Evolutionary conservation across 1,139 yeast species (phyloP).

Genomic region (Kluyveromyces marxianus): DNA sequence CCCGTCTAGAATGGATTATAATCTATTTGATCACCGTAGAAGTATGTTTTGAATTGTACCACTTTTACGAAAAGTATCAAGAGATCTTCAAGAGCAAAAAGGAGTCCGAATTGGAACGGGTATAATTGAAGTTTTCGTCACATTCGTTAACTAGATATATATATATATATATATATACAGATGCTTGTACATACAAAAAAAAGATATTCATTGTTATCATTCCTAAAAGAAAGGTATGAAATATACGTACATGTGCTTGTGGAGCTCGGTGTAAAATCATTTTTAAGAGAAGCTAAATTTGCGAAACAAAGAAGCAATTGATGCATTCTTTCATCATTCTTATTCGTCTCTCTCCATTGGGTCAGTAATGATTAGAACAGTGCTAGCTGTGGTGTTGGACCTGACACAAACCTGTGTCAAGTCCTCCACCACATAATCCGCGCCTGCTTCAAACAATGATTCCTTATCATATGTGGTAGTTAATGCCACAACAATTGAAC

Average conservation of each 20-base stretch:
- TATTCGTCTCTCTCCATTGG: conserved; percentile 1
- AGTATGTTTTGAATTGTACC: conserved; percentile 70
- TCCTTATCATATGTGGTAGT: conserved; percentile 63
- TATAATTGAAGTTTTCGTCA: too few species aligned
- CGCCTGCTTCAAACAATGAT: conserved; percentile 59
- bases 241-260: too few species aligned
- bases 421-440: conserved; percentile 65
- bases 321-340: not conserved
- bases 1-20: conserved; percentile 81
- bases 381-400: conserved; percentile 16
- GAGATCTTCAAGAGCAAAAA: not conserved
- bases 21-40: conserved; percentile 76
- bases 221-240: too few species aligned
- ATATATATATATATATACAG: not conserved
- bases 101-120: not conserved
- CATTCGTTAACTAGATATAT: too few species aligned
- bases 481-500: conserved; percentile 67
- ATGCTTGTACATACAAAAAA: conserved; percentile 2
- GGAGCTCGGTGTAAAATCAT: too few species aligned
- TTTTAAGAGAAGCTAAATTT: too few species aligned
- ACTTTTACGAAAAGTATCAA: conserved; percentile 37
- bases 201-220: too few species aligned
- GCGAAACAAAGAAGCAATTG: too few species aligned
- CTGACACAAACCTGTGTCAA: conserved; percentile 38
- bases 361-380: conserved; percentile 17